Percentiles rank a stretch among this genome's conserved stretches.
Evolutionary conservation across 2,329 filamentous ascomycete species (phyloP).

Genomic region (Sclerotiophoma versabilis): DNA sequence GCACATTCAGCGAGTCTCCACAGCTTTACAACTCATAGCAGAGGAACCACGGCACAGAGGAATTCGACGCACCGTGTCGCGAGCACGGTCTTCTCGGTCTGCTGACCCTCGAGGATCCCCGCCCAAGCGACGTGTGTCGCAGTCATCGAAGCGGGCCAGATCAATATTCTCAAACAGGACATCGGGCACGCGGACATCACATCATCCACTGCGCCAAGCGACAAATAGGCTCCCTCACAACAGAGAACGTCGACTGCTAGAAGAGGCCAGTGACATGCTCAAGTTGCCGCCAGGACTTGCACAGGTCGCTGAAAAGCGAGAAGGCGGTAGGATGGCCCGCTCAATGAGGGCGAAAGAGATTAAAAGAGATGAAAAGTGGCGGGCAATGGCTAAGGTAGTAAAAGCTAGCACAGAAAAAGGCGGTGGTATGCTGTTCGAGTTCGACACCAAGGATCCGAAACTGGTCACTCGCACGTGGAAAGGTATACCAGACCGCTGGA

Average conservation of each 20-base stretch:
- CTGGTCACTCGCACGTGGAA: slow-evolving; percentile 95
- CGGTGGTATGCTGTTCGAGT: slow-evolving; percentile 74
- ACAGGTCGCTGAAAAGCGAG: slow-evolving; percentile 53
- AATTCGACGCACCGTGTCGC: slow-evolving; percentile 59
- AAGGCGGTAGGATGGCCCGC: slow-evolving; percentile 57
- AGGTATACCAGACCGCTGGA: slow-evolving; percentile 95
- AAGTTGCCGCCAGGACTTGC: slow-evolving; percentile 63
- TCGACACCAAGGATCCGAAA: slow-evolving; percentile 79
- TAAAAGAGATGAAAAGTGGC: slow-evolving; percentile 70
- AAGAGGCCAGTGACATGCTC: slow-evolving; percentile 71
- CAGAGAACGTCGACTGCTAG: slow-evolving; percentile 61
- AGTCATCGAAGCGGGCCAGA: slow-evolving; percentile 53
- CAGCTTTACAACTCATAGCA: slow-evolving; percentile 63
- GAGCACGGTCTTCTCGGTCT: slow-evolving; percentile 52
- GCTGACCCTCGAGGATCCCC: slow-evolving; percentile 49
- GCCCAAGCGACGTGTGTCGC: slow-evolving; percentile 50
- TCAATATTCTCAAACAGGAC: slow-evolving; percentile 48
- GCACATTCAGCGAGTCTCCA: slow-evolving; percentile 65
- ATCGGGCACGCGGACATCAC: slow-evolving; percentile 51
- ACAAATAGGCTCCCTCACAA: slow-evolving; percentile 62
- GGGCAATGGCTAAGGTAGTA: slow-evolving; percentile 65
- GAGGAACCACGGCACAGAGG: slow-evolving; percentile 63
- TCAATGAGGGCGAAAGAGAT: slow-evolving; percentile 66
- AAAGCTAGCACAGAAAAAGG: slow-evolving; percentile 60
- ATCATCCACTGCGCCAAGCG: slow-evolving; percentile 58